Evolutionary conservation across 2,329 filamentous ascomycete genomes (phyloP).

Genomic region (Neonectria hederae): DNA sequence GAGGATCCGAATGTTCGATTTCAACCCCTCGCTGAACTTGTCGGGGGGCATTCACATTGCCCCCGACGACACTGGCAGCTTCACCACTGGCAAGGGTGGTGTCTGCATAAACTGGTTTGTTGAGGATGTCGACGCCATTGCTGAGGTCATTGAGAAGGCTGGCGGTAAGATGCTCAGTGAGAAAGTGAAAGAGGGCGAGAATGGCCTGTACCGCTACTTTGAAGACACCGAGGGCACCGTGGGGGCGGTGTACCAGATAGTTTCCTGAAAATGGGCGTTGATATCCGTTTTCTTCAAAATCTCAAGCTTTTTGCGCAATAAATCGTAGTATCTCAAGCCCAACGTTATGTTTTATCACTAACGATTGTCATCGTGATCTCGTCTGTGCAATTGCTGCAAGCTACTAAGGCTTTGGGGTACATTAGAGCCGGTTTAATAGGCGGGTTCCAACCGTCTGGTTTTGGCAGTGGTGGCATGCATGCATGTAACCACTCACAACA

Average conservation of each 20-base stretch:
- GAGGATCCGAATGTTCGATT: constrained; percentile 41
- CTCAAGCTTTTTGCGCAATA: background rate
- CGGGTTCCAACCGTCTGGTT: background rate
- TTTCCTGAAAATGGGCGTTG: constrained; percentile 5
- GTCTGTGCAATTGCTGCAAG: background rate
- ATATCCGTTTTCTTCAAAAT: background rate
- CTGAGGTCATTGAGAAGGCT: constrained; percentile 38
- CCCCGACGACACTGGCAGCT: constrained; percentile 37
- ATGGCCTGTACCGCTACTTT: constrained; percentile 44
- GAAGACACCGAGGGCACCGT: constrained; percentile 46
- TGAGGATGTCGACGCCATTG: constrained; percentile 41
- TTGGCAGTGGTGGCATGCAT: background rate
- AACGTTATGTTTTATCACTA: background rate
- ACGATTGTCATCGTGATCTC: background rate
- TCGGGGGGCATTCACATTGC: constrained; percentile 43
- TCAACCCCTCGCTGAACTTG: constrained; percentile 42
- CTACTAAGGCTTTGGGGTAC: background rate
- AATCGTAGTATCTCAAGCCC: background rate
- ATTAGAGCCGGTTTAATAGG: constrained; percentile 1
- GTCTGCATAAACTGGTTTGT: constrained; percentile 45
- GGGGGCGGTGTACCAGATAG: constrained; percentile 45
- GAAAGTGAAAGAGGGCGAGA: constrained; percentile 40
- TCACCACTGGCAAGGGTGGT: constrained; percentile 41
- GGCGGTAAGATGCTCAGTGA: constrained; percentile 44
- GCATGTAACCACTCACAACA: background rate